phyloP scores from a whole-genome alignment of 306 rosid species.

The Malus fusca region DNA sequence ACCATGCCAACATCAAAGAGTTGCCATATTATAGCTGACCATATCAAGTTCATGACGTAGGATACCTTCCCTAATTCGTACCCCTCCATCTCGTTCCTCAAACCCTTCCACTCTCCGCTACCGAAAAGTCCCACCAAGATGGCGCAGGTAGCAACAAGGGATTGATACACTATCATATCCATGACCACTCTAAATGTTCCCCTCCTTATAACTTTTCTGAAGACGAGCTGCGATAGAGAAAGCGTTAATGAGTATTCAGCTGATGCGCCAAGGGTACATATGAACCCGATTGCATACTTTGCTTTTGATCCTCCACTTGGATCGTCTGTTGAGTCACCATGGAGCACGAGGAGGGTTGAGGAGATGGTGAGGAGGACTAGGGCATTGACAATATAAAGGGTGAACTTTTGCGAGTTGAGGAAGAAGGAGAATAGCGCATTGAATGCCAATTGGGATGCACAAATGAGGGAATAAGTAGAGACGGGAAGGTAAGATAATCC shows the following conservation, averaged over 20 bases:
- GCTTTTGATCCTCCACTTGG: constrained; percentile 1
- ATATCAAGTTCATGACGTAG: constrained; percentile 24
- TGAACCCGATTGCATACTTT: constrained; percentile 38
- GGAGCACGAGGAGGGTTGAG: constrained; percentile 37
- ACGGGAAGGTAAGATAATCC: constrained; percentile 40
- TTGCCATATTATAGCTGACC: constrained; percentile 33
- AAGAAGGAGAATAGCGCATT: constrained; percentile 45
- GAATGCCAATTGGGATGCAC: constrained; percentile 41
- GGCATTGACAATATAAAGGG: constrained; percentile 42
- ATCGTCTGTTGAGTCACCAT: background rate
- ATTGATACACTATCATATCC: constrained; percentile 21
- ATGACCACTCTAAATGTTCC: constrained; percentile 23
- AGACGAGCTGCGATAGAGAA: constrained; percentile 26
- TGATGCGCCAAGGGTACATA: constrained; percentile 37
- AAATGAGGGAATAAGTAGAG: constrained; percentile 35
- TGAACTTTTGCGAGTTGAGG: constrained; percentile 22
- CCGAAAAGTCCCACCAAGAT: constrained; percentile 37
- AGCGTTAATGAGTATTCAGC: constrained; percentile 25
- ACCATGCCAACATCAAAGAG: constrained; percentile 19
- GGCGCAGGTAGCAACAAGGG: constrained; percentile 26
- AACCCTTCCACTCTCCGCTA: constrained; percentile 35
- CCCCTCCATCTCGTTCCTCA: constrained; percentile 30
- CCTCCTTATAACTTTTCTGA: constrained; percentile 19
- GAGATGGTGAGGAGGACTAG: constrained; percentile 49
- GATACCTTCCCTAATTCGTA: constrained; percentile 33